phyloP scores from a whole-genome alignment of 2,329 filamentous ascomycete species.

The Zarea fungicola region DNA sequence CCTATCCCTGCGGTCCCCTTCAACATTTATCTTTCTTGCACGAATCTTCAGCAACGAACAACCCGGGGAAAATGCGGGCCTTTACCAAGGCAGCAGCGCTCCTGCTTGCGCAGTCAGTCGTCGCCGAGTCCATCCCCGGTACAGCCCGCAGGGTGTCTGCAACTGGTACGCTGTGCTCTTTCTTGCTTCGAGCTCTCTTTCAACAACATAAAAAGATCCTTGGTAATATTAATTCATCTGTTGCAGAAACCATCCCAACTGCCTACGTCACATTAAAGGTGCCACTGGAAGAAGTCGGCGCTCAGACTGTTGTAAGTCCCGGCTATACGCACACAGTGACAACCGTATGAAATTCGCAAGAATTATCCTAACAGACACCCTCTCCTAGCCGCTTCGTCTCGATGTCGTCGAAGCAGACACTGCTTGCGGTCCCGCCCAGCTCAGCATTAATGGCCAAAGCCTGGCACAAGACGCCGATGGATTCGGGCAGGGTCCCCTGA shows the following conservation, averaged over 20 bases:
- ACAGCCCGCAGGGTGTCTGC: background rate
- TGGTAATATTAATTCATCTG: background rate
- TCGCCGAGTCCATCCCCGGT: background rate
- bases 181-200: no score
- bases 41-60: background rate
- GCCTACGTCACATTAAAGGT: conserved; percentile 23
- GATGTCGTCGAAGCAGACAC: conserved; percentile 39
- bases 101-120: conserved; percentile 18
- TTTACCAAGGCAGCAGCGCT: conserved; percentile 24
- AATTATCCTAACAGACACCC: no score
- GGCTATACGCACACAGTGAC: no score
- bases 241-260: conserved; percentile 18
- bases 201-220: no score
- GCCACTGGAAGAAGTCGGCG: conserved; percentile 14
- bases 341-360: no score
- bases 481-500: conserved; percentile 37
- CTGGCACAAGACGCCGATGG: conserved; percentile 35
- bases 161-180: background rate
- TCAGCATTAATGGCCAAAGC: conserved; percentile 41
- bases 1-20: background rate
- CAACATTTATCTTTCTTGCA: background rate
- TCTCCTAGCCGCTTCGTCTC: conserved; percentile 35
- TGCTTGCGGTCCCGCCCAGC: conserved; percentile 41
- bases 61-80: conserved; percentile 23
- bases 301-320: conserved; percentile 22